Evolutionary conservation across 2,329 filamentous ascomycete species (phyloP).

Genomic region (Botrytis fragariae): DNA sequence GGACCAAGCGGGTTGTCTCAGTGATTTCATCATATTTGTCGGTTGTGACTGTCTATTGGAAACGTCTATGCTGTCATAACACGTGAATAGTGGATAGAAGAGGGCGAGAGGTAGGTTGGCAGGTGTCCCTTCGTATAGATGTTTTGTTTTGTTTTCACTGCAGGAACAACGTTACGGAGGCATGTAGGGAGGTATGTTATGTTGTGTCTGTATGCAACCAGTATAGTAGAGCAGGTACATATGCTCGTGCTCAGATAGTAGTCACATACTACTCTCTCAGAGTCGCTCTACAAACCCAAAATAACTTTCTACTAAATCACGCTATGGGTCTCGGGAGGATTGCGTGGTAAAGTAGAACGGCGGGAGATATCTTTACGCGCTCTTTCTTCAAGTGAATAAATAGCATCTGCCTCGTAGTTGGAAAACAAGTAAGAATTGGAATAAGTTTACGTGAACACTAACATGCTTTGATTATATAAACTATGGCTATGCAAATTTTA

Average conservation of each 20-base stretch:
- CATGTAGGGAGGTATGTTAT: not conserved
- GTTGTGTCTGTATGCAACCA: not conserved
- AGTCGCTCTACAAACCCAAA: not conserved
- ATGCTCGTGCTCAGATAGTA: not conserved
- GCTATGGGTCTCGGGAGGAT: not conserved
- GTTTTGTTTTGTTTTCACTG: not conserved
- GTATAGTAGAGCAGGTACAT: no score
- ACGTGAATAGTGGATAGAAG: not conserved
- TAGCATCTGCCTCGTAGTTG: no score
- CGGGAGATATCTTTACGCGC: no score
- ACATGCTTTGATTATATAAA: not conserved
- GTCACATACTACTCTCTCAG: not conserved
- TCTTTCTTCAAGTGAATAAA: no score
- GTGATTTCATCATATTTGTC: not conserved
- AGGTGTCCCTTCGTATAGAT: not conserved
- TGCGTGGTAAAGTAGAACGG: no score
- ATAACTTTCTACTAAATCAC: not conserved
- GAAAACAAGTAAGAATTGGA: not conserved
- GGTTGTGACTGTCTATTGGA: not conserved
- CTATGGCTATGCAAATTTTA: not conserved
- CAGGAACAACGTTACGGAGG: not conserved
- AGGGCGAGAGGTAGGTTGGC: no score
- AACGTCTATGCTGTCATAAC: slow-evolving; percentile 4
- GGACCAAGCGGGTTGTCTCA: not conserved
- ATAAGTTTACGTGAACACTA: no score